These are phyloP conservation scores for Aspergillus aculeatinus DNA, from an alignment of 2,329 filamentous ascomycete genomes.

Conservation along the genomic window DNA sequence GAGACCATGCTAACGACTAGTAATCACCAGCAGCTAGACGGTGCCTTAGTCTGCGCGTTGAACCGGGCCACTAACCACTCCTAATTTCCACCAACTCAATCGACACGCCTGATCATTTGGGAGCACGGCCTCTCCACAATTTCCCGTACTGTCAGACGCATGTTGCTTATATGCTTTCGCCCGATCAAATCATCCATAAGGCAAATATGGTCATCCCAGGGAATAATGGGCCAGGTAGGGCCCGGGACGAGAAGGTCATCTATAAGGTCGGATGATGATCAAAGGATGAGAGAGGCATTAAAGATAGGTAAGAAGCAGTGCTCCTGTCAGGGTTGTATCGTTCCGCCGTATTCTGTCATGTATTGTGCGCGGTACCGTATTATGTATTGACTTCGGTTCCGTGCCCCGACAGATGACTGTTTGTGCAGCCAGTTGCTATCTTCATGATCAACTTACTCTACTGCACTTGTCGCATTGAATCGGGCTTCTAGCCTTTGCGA, in stretches of 20 bases:
- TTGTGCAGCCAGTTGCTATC: too few species aligned
- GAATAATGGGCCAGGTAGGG: background rate
- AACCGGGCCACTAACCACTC: conserved; percentile 5
- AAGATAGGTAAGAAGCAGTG: background rate
- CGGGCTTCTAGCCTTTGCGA: background rate
- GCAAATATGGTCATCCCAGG: background rate
- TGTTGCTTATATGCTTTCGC: background rate
- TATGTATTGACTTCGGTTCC: background rate
- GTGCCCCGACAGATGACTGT: background rate
- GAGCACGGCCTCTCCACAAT: conserved; percentile 12
- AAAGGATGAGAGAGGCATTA: background rate
- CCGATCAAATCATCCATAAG: background rate
- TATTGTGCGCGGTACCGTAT: background rate
- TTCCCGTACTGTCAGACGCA: background rate
- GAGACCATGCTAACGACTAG: background rate
- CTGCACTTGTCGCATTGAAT: background rate
- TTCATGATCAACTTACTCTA: background rate
- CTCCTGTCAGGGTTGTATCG: too few species aligned
- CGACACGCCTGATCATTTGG: conserved; percentile 17
- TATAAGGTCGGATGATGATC: background rate
- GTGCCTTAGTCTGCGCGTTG: background rate
- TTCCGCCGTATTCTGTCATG: background rate
- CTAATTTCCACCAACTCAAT: conserved; percentile 13
- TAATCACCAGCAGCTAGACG: background rate
- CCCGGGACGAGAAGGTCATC: background rate